Percentiles rank a stretch among this genome's conserved stretches.
Evolutionary conservation across 345 rosid species (phyloP).

Genomic region (Physaria fendleri): DNA sequence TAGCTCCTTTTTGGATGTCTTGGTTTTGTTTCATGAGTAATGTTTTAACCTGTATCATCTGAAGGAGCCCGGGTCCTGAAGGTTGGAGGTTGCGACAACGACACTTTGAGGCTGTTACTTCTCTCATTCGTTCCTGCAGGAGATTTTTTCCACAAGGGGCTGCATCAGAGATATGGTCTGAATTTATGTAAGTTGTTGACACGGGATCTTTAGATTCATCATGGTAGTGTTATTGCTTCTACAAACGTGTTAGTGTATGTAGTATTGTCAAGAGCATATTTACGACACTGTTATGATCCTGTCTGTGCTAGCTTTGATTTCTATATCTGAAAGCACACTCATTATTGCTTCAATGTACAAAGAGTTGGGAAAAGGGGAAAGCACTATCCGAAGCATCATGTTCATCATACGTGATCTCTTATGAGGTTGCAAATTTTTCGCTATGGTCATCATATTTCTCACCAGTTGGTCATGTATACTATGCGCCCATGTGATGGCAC

Average conservation of each 20-base stretch:
- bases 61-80: constrained; percentile 93
- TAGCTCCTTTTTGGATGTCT: not conserved
- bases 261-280: not conserved
- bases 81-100: constrained; percentile 96
- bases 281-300: not conserved
- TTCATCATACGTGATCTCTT: not conserved
- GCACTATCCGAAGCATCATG: not conserved
- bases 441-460: not conserved
- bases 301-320: constrained; percentile 3
- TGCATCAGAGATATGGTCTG: constrained; percentile 92
- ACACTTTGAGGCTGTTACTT: constrained; percentile 79
- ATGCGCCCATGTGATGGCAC: not conserved
- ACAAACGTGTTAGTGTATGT: not conserved
- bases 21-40: not conserved
- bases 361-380: not conserved
- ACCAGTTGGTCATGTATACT: not conserved
- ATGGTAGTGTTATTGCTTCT: constrained; percentile 4
- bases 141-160: constrained; percentile 84
- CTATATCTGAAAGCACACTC: not conserved
- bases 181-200: constrained; percentile 59
- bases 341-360: not conserved
- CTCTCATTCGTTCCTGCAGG: constrained; percentile 82
- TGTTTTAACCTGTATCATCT: not conserved
- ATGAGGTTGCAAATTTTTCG: not conserved
- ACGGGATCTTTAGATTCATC: not conserved